These are phyloP conservation scores for Aureobasidium namibiae DNA, from an alignment of 2,329 filamentous ascomycete species.

Conservation along the genomic window DNA sequence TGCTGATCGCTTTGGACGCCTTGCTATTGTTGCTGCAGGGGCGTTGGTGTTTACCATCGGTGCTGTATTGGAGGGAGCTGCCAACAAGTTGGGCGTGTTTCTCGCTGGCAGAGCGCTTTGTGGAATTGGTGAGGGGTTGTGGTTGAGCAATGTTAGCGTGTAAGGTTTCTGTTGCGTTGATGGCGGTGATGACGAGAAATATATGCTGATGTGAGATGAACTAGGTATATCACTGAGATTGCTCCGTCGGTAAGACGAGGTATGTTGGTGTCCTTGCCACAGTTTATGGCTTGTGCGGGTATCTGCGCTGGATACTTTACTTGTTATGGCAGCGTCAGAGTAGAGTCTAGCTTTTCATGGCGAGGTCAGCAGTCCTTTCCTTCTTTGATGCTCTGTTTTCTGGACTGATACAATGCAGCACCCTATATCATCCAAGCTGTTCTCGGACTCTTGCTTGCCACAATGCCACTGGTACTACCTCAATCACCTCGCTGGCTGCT, in stretches of 20 bases:
- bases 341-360: background rate
- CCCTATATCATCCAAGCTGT: constrained; percentile 45
- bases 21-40: constrained; percentile 42
- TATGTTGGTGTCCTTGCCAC: constrained; percentile 16
- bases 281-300: constrained; percentile 31
- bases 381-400: constrained; percentile 45
- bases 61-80: constrained; percentile 43
- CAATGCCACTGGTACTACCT: constrained; percentile 37
- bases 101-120: constrained; percentile 46
- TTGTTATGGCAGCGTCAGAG: constrained; percentile 46
- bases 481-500: constrained; percentile 53
- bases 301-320: constrained; percentile 52
- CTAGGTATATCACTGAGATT: constrained; percentile 51
- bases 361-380: constrained; percentile 9
- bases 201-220: background rate
- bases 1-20: constrained; percentile 47
- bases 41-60: constrained; percentile 47
- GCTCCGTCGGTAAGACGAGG: constrained; percentile 41
- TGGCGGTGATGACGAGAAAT: background rate
- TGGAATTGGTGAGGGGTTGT: constrained; percentile 54
- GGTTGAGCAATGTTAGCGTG: constrained; percentile 48
- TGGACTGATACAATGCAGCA: constrained; percentile 17
- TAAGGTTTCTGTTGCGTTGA: constrained; percentile 21
- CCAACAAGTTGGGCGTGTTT: constrained; percentile 43
- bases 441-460: constrained; percentile 34